phyloP scores from a whole-genome alignment of 306 rosid species.

The Cicer judaicum region DNA sequence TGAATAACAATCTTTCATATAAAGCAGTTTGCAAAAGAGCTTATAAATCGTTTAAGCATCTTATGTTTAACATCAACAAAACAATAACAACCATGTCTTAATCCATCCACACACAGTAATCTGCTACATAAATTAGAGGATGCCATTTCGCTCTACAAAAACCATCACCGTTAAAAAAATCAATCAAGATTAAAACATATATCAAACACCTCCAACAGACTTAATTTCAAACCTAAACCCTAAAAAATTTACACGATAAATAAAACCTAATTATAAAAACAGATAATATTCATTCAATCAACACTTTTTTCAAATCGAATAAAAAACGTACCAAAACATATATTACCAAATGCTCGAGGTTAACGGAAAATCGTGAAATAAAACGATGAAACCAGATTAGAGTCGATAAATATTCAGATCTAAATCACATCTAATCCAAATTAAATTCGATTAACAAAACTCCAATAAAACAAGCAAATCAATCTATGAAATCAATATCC shows the following conservation, averaged over 20 bases:
- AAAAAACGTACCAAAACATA: neutral
- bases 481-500: conserved; percentile 27
- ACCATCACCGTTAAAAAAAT: conserved; percentile 2
- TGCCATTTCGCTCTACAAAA: neutral
- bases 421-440: conserved; percentile 7
- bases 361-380: neutral
- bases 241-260: neutral
- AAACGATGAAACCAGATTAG: neutral
- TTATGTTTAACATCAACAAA: neutral
- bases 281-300: neutral
- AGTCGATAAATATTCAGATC: conserved; percentile 24
- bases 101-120: neutral
- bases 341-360: neutral
- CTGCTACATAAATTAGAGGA: neutral
- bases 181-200: neutral
- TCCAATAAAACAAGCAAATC: neutral
- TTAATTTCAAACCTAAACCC: conserved; percentile 22
- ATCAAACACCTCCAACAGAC: neutral
- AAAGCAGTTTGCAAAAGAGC: conserved; percentile 19
- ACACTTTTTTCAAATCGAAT: neutral
- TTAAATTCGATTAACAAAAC: neutral
- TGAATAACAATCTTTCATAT: neutral
- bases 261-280: neutral
- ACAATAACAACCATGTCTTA: neutral
- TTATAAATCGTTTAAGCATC: no score